Conservation (phyloP, 768 basidiomycete species). For the Neoboletus subvelutipes region DNA sequence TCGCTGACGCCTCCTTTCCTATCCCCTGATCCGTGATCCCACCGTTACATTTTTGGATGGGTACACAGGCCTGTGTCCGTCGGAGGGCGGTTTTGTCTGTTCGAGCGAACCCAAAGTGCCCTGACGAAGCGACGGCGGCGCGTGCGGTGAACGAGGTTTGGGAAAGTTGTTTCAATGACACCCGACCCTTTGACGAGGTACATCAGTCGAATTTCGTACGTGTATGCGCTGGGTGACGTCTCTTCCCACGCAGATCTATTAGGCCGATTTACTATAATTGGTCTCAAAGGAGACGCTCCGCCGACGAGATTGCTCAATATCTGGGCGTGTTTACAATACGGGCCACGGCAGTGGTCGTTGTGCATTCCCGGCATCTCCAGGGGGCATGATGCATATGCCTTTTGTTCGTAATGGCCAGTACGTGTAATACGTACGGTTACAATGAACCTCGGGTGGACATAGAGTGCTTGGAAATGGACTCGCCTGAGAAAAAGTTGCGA, state of each 20-base stretch:
- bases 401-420: too few relatives aligned
- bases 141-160: conserved; percentile 94
- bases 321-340: background rate
- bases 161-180: conserved; percentile 95
- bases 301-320: background rate
- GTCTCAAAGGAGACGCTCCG: background rate
- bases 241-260: conserved; percentile 35
- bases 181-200: conserved; percentile 96
- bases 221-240: background rate
- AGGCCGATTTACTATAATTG: conserved; percentile 10
- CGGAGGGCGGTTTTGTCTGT: conserved; percentile 85
- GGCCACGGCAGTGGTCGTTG: background rate
- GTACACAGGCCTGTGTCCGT: conserved; percentile 78
- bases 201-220: conserved; percentile 1
- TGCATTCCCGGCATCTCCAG: conserved; percentile 6
- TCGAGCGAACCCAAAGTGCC: conserved; percentile 75
- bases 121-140: conserved; percentile 74
- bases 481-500: conserved; percentile 17
- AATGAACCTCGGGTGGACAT: background rate
- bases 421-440: conserved; percentile 12
- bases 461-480: too few relatives aligned
- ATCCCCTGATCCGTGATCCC: conserved; percentile 1
- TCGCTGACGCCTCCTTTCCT: conserved; percentile 8
- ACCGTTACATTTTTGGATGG: conserved; percentile 7
- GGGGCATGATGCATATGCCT: too few relatives aligned